phyloP scores from a whole-genome alignment of 1,284 basidiomycete genomes.

The Austroboletus sp. region DNA sequence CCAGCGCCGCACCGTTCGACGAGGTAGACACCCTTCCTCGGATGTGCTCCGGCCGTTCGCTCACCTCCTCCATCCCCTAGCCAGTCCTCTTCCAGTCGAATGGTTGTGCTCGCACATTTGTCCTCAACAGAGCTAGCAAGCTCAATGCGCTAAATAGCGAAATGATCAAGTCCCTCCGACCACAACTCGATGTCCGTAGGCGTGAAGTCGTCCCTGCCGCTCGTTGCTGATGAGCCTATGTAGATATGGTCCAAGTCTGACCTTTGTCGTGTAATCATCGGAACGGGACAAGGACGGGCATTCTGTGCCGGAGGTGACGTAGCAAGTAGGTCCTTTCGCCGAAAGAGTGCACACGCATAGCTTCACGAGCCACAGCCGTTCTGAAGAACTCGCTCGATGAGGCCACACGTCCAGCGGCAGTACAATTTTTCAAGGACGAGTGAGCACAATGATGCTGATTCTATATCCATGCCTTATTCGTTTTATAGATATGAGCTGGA shows the following conservation, averaged over 20 bases:
- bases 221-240: constrained; percentile 12
- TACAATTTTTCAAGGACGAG: constrained; percentile 89
- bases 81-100: constrained; percentile 67
- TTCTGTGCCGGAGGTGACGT: constrained; percentile 98
- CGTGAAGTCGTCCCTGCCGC: constrained; percentile 3
- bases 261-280: constrained; percentile 71
- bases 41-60: constrained; percentile 7
- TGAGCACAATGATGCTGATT: constrained; percentile 34
- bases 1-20: constrained; percentile 20
- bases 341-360: constrained; percentile 4
- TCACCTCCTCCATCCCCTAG: constrained; percentile 32
- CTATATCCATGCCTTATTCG: constrained; percentile 6
- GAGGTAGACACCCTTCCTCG: constrained; percentile 16
- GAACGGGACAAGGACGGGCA: constrained; percentile 69
- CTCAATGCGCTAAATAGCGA: constrained; percentile 81
- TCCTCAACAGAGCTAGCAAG: constrained; percentile 77
- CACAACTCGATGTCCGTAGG: constrained; percentile 63
- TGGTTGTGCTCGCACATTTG: constrained; percentile 58
- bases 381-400: constrained; percentile 44
- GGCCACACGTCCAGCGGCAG: constrained; percentile 52
- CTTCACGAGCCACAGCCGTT: constrained; percentile 43
- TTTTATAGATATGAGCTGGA: constrained; percentile 76
- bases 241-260: constrained; percentile 79
- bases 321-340: constrained; percentile 48
- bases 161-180: constrained; percentile 74